A percentile compares a stretch with the other conserved stretches of the same genome.
phyloP scores from a whole-genome alignment of 768 basidiomycete genomes.

The Amanita molliuscula region DNA sequence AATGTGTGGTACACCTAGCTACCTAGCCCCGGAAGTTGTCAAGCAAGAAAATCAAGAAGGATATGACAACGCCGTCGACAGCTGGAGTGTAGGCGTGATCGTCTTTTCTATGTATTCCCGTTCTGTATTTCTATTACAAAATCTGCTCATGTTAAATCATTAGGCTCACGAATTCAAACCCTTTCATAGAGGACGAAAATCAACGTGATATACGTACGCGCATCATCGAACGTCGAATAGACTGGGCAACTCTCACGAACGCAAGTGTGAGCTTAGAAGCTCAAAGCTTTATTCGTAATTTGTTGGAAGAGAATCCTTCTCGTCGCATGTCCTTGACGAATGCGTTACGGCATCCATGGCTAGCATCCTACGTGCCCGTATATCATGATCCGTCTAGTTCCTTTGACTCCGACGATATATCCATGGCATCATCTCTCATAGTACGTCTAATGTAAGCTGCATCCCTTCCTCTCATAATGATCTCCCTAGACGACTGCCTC shows the following conservation, averaged over 20 bases:
- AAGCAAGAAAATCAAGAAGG: conserved; percentile 51
- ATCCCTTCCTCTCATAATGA: conserved; percentile 1
- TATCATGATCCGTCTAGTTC: not conserved
- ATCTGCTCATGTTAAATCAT: conserved; percentile 7
- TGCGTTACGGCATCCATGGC: conserved; percentile 74
- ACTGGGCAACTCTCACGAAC: conserved; percentile 42
- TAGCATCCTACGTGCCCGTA: conserved; percentile 21
- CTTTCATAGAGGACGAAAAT: conserved; percentile 73
- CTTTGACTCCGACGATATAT: conserved; percentile 11
- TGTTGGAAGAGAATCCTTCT: conserved; percentile 57
- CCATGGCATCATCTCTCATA: conserved; percentile 10
- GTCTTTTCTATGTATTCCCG: conserved; percentile 73
- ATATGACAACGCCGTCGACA: conserved; percentile 86
- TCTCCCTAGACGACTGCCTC: not conserved
- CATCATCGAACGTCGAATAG: conserved; percentile 46
- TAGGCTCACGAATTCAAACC: conserved; percentile 69
- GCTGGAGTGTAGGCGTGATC: conserved; percentile 95
- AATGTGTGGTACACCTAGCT: conserved; percentile 94
- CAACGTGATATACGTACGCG: conserved; percentile 50
- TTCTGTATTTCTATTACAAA: not conserved
- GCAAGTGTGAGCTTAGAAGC: conserved; percentile 34
- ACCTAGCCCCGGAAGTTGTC: conserved; percentile 91
- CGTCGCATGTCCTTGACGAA: conserved; percentile 61
- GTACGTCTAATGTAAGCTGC: not conserved
- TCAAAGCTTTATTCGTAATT: conserved; percentile 50